Conservation (phyloP, 2,329 filamentous ascomycete genomes). For the Ophiocordyceps unilateralis region DNA sequence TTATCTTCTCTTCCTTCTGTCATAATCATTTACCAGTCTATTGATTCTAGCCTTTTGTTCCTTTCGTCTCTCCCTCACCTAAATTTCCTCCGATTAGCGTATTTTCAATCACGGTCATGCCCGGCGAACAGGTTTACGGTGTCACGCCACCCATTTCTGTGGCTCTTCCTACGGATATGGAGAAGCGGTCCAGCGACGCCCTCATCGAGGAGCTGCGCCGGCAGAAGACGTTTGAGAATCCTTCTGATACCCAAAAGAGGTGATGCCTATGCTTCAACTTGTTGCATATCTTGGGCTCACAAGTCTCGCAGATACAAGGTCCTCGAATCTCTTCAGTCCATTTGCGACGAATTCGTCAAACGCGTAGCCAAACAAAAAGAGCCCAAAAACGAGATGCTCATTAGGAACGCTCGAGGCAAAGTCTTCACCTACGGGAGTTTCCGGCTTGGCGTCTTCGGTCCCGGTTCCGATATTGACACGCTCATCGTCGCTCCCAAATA, state of each 20-base stretch:
- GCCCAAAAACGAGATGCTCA: conserved; percentile 53
- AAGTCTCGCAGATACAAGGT: conserved; percentile 42
- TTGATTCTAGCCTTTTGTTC: background rate
- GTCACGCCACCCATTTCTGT: conserved; percentile 74
- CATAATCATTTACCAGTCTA: background rate
- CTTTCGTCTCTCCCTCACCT: background rate
- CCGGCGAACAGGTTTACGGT: conserved; percentile 32
- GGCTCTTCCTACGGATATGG: conserved; percentile 55
- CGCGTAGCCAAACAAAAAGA: conserved; percentile 60
- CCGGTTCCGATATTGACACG: conserved; percentile 95
- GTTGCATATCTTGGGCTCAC: background rate
- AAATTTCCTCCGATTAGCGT: background rate
- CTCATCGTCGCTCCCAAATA: conserved; percentile 84
- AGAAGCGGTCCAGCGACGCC: conserved; percentile 60
- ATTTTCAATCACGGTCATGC: conserved; percentile 9
- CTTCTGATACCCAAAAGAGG: conserved; percentile 71
- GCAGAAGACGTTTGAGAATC: conserved; percentile 83
- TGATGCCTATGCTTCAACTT: conserved; percentile 19
- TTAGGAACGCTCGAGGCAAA: conserved; percentile 75
- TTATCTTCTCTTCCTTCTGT: background rate
- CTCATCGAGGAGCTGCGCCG: conserved; percentile 70
- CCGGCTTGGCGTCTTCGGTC: conserved; percentile 81
- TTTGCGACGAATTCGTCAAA: conserved; percentile 76
- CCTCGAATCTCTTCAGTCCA: conserved; percentile 57
- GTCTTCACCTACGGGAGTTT: conserved; percentile 96